phyloP scores from a whole-genome alignment of 2,329 filamentous ascomycete genomes.

The Monosporascus sp. region DNA sequence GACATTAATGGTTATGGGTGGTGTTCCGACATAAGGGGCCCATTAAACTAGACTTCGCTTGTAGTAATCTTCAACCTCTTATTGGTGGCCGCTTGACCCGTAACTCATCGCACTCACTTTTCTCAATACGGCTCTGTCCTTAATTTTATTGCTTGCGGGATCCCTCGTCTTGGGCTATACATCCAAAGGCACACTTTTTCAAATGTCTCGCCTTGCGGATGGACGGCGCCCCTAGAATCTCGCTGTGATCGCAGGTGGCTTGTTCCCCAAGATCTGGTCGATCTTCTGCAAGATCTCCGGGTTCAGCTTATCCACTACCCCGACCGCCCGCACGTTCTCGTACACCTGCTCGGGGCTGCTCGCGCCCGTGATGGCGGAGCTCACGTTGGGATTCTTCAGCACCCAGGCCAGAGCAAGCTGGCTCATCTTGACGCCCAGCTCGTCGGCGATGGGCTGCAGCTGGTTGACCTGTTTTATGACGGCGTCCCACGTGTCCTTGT shows the following conservation, averaged over 20 bases:
- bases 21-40: no score
- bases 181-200: slow-evolving; percentile 3
- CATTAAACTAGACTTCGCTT: no score
- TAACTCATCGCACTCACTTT: no score
- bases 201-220: slow-evolving; percentile 2
- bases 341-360: slow-evolving; percentile 54
- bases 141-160: no score
- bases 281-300: slow-evolving; percentile 55
- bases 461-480: slow-evolving; percentile 55
- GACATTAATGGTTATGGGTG: no score
- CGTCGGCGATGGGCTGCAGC: slow-evolving; percentile 58
- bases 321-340: slow-evolving; percentile 52
- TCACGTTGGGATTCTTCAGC: slow-evolving; percentile 56
- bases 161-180: not conserved
- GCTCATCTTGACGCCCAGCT: slow-evolving; percentile 53
- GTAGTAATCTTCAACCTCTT: no score
- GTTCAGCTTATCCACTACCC: slow-evolving; percentile 50
- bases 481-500: slow-evolving; percentile 47
- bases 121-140: no score
- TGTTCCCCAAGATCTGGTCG: slow-evolving; percentile 53
- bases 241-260: slow-evolving; percentile 39
- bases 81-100: no score
- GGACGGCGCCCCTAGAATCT: slow-evolving; percentile 24
- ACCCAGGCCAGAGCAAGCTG: slow-evolving; percentile 58
- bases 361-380: slow-evolving; percentile 56